phyloP scores from a whole-genome alignment of 805 yeast genomes.

The Kluyveromyces lactis region DNA sequence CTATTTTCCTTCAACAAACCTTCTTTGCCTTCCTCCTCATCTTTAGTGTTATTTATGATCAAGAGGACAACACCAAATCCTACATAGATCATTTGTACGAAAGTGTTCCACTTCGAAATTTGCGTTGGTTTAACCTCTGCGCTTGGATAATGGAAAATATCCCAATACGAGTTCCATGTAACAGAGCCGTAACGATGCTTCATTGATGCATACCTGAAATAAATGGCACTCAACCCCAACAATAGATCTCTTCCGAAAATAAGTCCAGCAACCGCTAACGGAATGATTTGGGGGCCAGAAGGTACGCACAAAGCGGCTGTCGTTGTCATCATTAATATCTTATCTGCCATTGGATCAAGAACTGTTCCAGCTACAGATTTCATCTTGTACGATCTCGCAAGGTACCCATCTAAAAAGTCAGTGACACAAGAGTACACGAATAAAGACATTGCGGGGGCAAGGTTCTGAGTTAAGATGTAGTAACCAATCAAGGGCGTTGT shows the following conservation, averaged over 20 bases:
- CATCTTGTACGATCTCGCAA: slow-evolving; percentile 75
- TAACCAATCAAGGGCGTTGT: slow-evolving; percentile 84
- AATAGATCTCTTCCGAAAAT: slow-evolving; percentile 80
- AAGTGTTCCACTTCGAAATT: slow-evolving; percentile 84
- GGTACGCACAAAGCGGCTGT: slow-evolving; percentile 62
- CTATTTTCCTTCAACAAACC: background rate
- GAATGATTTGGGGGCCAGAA: slow-evolving; percentile 51
- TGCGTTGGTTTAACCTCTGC: slow-evolving; percentile 84
- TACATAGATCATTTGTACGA: slow-evolving; percentile 83
- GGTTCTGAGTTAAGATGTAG: slow-evolving; percentile 55
- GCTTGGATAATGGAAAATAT: slow-evolving; percentile 61
- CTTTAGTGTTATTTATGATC: slow-evolving; percentile 9
- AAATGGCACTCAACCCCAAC: slow-evolving; percentile 63
- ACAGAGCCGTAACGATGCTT: slow-evolving; percentile 13
- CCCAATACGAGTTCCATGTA: slow-evolving; percentile 65
- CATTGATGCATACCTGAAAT: slow-evolving; percentile 57
- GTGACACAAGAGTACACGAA: slow-evolving; percentile 85
- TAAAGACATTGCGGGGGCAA: slow-evolving; percentile 56
- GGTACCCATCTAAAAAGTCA: slow-evolving; percentile 84
- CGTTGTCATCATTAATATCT: slow-evolving; percentile 76
- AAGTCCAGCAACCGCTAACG: slow-evolving; percentile 53
- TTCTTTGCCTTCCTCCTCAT: slow-evolving; percentile 6
- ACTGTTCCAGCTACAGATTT: slow-evolving; percentile 82
- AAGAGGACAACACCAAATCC: slow-evolving; percentile 47
- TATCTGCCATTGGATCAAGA: slow-evolving; percentile 94